Percentiles rank a stretch among this genome's conserved stretches.
These are phyloP conservation scores for Trametes punicea DNA, from an alignment of 768 basidiomycete genomes.

Conservation along the genomic window DNA sequence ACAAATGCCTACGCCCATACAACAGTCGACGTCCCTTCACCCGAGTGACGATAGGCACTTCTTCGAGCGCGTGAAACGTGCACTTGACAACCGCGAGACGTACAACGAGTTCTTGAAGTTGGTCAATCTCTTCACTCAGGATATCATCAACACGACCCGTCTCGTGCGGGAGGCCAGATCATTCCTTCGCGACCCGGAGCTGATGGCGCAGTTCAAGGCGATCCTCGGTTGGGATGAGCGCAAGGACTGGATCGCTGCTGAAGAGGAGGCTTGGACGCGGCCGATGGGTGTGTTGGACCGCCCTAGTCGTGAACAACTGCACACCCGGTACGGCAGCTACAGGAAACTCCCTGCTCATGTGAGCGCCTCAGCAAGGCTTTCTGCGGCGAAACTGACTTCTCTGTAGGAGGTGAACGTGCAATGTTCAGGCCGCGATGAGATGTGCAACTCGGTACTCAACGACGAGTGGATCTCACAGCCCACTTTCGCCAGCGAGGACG, in stretches of 20 bases:
- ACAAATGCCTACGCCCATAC: constrained; percentile 13
- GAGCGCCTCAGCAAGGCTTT: constrained; percentile 33
- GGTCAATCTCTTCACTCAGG: constrained; percentile 92
- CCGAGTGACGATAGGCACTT: constrained; percentile 68
- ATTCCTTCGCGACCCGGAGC: constrained; percentile 71
- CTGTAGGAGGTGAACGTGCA: constrained; percentile 78
- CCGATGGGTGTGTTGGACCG: constrained; percentile 30
- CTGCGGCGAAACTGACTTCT: not conserved
- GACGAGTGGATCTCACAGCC: constrained; percentile 99
- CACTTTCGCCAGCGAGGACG: constrained; percentile 91
- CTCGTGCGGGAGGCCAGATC: constrained; percentile 77
- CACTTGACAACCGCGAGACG: constrained; percentile 67
- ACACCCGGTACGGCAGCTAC: constrained; percentile 84
- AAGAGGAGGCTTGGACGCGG: constrained; percentile 31
- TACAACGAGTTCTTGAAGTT: constrained; percentile 96
- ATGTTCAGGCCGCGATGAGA: constrained; percentile 94
- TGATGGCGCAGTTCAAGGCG: constrained; percentile 78
- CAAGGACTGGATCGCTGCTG: constrained; percentile 36
- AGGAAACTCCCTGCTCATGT: constrained; percentile 77
- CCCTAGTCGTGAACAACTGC: constrained; percentile 64
- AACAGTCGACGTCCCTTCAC: constrained; percentile 16
- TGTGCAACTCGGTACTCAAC: constrained; percentile 94
- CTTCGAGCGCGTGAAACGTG: constrained; percentile 85
- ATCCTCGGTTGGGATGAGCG: constrained; percentile 88
- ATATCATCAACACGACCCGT: constrained; percentile 83